Conservation (phyloP, 805 yeast genomes). For the Kuraishia piskuri region DNA sequence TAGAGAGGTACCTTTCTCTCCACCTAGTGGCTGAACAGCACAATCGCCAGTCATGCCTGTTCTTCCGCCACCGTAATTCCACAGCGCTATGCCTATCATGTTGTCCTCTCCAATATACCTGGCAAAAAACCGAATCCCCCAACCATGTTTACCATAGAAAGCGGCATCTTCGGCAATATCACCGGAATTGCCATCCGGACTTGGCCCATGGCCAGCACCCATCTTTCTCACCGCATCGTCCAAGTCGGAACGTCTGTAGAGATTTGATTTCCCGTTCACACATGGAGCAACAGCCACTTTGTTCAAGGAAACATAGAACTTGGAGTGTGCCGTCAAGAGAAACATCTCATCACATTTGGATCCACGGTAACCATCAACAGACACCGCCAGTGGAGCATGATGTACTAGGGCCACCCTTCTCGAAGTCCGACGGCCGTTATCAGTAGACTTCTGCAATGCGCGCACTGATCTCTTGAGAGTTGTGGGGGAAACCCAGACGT, state of each 20-base stretch:
- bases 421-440: constrained; percentile 34
- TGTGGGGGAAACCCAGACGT: constrained; percentile 68
- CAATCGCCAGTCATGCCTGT: constrained; percentile 75
- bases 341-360: constrained; percentile 80
- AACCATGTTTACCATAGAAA: constrained; percentile 20
- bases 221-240: constrained; percentile 44
- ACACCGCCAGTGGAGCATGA: constrained; percentile 67
- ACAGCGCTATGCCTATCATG: constrained; percentile 81
- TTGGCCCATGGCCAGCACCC: constrained; percentile 20
- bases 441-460: constrained; percentile 37
- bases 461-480: constrained; percentile 57
- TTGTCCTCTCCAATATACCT: constrained; percentile 87
- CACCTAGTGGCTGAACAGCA: constrained; percentile 64
- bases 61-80: constrained; percentile 61
- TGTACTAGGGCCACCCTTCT: constrained; percentile 63
- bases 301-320: constrained; percentile 75
- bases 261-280: constrained; percentile 82
- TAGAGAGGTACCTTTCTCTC: constrained; percentile 25
- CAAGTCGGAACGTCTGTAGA: constrained; percentile 61
- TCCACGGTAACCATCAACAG: constrained; percentile 35
- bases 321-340: constrained; percentile 73
- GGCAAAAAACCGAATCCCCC: constrained; percentile 63
- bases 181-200: constrained; percentile 24
- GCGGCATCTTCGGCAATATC: constrained; percentile 23
- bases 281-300: constrained; percentile 74